Conservation (phyloP, 2,329 filamentous ascomycete species). For the Cordyceps fumosorosea region DNA sequence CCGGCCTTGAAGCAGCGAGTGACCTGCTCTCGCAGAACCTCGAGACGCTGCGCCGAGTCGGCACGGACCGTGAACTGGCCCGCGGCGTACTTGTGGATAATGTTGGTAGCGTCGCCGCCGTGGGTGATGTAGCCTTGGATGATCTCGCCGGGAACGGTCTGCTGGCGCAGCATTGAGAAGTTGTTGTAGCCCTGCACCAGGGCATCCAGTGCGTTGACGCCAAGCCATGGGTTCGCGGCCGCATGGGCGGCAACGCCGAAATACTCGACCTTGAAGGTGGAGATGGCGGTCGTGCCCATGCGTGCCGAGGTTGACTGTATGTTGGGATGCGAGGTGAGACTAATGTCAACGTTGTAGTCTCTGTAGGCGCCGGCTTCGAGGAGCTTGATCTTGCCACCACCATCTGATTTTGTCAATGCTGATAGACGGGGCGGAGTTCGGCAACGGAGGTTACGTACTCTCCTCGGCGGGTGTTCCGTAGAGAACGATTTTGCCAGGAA, state of each 20-base stretch:
- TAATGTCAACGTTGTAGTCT: constrained; percentile 24
- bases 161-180: constrained; percentile 47
- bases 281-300: constrained; percentile 45
- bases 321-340: constrained; percentile 25
- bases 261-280: constrained; percentile 43
- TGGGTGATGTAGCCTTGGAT: constrained; percentile 45
- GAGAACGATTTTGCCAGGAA: constrained; percentile 38
- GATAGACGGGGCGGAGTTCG: not conserved
- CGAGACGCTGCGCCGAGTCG: constrained; percentile 33
- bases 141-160: constrained; percentile 44
- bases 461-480: constrained; percentile 50
- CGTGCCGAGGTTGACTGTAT: constrained; percentile 37
- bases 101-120: constrained; percentile 45
- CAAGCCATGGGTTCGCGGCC: constrained; percentile 48
- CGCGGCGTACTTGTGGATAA: constrained; percentile 45
- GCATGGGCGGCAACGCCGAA: constrained; percentile 50
- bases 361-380: constrained; percentile 38
- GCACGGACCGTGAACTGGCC: constrained; percentile 40
- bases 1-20: constrained; percentile 32
- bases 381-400: constrained; percentile 43
- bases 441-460: constrained; percentile 21
- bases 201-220: constrained; percentile 52
- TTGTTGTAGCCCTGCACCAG: constrained; percentile 41
- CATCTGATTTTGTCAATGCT: constrained; percentile 15
- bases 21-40: constrained; percentile 34